A percentile compares a stretch with the other conserved stretches of the same genome.
These are phyloP conservation scores for Artemisia argyi DNA, from an alignment of 129 eudicot genomes.

Conservation along the genomic window DNA sequence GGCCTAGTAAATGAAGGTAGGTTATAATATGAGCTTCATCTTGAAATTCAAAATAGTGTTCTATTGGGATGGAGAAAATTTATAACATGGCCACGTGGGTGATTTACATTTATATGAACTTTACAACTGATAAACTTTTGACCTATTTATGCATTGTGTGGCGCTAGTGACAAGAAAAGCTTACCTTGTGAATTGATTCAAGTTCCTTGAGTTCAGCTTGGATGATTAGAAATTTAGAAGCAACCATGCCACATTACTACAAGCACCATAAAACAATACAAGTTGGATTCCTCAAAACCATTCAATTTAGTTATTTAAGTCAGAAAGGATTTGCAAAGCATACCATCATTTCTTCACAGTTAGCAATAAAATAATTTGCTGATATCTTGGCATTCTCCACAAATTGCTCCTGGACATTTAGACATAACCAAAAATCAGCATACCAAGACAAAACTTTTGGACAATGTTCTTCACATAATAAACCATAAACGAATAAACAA, in stretches of 20 bases:
- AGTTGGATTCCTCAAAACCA: background rate
- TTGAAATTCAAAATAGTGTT: background rate
- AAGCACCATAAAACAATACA: background rate
- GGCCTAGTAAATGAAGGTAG: too few relatives aligned
- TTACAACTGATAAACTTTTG: background rate
- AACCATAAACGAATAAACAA: conserved; percentile 3
- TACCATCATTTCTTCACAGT: conserved; percentile 88
- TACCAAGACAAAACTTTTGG: too few relatives aligned
- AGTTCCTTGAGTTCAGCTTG: conserved; percentile 80
- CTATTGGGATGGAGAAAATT: background rate
- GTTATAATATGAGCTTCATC: background rate
- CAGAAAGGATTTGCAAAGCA: conserved; percentile 27
- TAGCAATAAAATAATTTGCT: conserved; percentile 62
- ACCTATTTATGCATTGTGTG: background rate
- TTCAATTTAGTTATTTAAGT: background rate
- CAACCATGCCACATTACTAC: background rate
- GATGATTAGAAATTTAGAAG: conserved; percentile 15
- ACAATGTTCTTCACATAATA: too few relatives aligned
- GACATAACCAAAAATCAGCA: background rate
- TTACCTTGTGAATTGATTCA: conserved; percentile 95
- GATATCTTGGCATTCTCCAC: conserved; percentile 81
- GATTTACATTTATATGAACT: background rate
- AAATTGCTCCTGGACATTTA: conserved; percentile 68
- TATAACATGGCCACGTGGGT: background rate
- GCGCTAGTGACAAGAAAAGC: conserved; percentile 6